Base-by-base conservation (phyloP, 495 filamentous ascomycete species). In the Arthonia radiata region DNA sequence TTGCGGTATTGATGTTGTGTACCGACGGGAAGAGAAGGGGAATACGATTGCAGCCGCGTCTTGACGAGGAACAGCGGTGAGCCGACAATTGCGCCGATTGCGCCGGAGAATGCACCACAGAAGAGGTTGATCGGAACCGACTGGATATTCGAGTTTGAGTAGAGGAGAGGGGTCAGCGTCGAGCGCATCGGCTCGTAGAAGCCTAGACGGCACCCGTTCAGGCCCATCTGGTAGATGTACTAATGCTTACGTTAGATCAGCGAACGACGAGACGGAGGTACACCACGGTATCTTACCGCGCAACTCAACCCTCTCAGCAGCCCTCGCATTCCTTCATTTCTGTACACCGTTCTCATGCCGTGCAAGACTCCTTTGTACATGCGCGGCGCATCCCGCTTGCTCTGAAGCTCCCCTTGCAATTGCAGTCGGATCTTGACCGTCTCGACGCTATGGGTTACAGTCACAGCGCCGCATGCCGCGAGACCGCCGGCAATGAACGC, bases 41-140 rank as follows among this genome's bases (percentile, higher is more conserved):
- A 91, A 54, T 60, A 93, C 25, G 79, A 90, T 48, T 99, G 86
- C 31, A 99, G 57, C 9, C 86, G 67, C 5, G 86, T 99, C 55
- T 99, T 99, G 43, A 91, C 73, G n/a, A 99, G 61, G 56, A 94
- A 99, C 47, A 99, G 94, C 1, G 86, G 89, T 15, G 80, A 91
- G 13, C 81, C 86, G 9, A 72, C 73, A 5, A 73, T 73, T 4
- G 86, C 86, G 30, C 86, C 86, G 22, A 94, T 58, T 23, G 94
- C 70, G 31, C 86, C 86, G 4, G 76, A 83, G 3, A 64, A 48
- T 4, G 86, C 86, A 34, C 86, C 86, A 24, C 73, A 67, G 40
- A 93, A 72, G 53, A 99, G 74, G 47, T 99, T 99, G 50, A 90
- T 63, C 11, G 66, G 71, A 26, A 94, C 55, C 33, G 68, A 83